Evolutionary conservation across 2,329 filamentous ascomycete genomes (phyloP).

Genomic region (Cytospora chrysosperma): DNA sequence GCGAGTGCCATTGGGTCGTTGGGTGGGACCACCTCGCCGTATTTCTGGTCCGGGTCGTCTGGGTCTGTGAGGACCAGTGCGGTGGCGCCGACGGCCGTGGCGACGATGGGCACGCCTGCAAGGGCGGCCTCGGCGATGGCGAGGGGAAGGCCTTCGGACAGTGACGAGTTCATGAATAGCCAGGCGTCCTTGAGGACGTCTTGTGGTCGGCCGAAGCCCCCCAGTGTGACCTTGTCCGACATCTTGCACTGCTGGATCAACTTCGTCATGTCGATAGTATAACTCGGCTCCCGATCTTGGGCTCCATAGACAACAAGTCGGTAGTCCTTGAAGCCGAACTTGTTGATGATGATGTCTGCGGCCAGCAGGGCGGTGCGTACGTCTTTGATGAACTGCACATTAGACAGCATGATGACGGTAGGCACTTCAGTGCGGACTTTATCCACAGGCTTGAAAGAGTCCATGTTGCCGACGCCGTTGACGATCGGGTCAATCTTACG

Average conservation of each 20-base stretch:
- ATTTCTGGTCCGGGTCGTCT: conserved; percentile 46
- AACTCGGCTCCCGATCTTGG: conserved; percentile 61
- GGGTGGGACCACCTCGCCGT: conserved; percentile 62
- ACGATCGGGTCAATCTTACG: conserved; percentile 64
- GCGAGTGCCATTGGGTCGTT: conserved; percentile 62
- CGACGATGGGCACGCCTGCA: conserved; percentile 55
- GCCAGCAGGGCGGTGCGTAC: conserved; percentile 64
- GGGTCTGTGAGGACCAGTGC: conserved; percentile 56
- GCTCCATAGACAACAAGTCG: conserved; percentile 62
- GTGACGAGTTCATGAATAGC: conserved; percentile 58
- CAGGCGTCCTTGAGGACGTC: conserved; percentile 55
- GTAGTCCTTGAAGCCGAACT: conserved; percentile 65
- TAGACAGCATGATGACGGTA: conserved; percentile 65
- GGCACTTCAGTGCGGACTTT: conserved; percentile 58
- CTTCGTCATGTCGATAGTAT: conserved; percentile 58
- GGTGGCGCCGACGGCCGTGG: conserved; percentile 56
- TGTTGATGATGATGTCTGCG: conserved; percentile 64
- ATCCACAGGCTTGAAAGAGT: conserved; percentile 59
- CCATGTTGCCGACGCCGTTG: conserved; percentile 65
- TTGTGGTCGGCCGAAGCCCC: conserved; percentile 56
- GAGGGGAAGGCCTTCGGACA: conserved; percentile 55
- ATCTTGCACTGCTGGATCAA: conserved; percentile 57
- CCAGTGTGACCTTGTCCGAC: conserved; percentile 49
- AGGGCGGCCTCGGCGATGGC: conserved; percentile 58
- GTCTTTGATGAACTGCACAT: conserved; percentile 60